phyloP scores from a whole-genome alignment of 202 grass and related monocot species.

The Brachypodium distachyon region DNA sequence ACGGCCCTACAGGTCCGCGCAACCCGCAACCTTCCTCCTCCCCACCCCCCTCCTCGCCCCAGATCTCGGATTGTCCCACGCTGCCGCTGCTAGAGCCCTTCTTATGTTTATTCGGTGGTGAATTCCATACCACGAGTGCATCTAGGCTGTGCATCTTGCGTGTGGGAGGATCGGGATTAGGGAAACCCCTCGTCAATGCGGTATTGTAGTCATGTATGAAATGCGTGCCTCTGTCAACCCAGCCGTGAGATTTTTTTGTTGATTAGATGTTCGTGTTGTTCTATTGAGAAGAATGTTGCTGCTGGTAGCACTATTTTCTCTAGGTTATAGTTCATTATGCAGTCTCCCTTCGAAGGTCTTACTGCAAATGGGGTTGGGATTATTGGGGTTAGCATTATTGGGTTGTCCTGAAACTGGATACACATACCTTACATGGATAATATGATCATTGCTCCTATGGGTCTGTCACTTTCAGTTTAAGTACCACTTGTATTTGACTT shows the following conservation, averaged over 20 bases:
- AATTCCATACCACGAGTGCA: not conserved
- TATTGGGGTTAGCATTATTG: not conserved
- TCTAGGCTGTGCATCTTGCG: not conserved
- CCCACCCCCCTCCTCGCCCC: not conserved
- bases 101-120: not conserved
- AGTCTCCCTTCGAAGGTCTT: not conserved
- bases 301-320: not conserved
- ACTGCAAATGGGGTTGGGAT: not conserved
- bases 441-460: not conserved
- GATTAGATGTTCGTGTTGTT: not conserved
- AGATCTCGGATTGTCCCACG: conserved; percentile 2
- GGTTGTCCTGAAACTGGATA: not conserved
- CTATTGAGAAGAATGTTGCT: not conserved
- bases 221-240: not conserved
- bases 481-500: not conserved
- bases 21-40: not conserved
- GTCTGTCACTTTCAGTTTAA: not conserved
- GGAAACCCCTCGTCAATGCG: not conserved
- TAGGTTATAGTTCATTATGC: not conserved
- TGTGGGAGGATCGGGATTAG: not conserved
- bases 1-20: conserved; percentile 50
- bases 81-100: not conserved
- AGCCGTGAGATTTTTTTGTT: not conserved
- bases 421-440: not conserved
- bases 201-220: not conserved